A percentile compares a stretch with the other conserved stretches of the same genome.
Evolutionary conservation across 257 asterid genomes (phyloP).

Genomic region (Ocimum tenuiflorum): DNA sequence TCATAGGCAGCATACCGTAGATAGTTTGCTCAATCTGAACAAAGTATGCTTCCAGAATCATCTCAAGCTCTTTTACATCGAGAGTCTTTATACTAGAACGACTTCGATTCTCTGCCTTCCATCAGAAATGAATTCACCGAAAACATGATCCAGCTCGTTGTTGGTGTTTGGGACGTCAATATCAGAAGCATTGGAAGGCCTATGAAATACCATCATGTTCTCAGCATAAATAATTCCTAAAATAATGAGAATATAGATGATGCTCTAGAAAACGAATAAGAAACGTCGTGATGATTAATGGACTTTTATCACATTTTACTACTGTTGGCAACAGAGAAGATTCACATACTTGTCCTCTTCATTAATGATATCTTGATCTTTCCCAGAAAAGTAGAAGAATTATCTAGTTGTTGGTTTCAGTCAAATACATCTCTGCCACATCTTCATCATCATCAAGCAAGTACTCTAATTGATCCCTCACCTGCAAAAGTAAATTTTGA

Average conservation of each 20-base stretch:
- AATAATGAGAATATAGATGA: neutral
- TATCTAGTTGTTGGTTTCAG: constrained; percentile 46
- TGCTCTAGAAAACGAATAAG: no score
- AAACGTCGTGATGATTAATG: no score
- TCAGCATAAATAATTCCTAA: constrained; percentile 26
- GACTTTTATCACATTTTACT: neutral
- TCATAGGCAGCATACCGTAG: constrained; percentile 41
- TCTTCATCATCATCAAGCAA: constrained; percentile 82
- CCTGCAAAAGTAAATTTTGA: constrained; percentile 32
- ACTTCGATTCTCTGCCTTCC: constrained; percentile 39
- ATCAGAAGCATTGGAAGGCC: constrained; percentile 25
- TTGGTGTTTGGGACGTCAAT: constrained; percentile 23
- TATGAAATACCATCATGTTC: constrained; percentile 24
- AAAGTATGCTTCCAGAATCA: constrained; percentile 85
- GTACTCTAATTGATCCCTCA: constrained; percentile 79
- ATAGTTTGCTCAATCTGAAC: constrained; percentile 74
- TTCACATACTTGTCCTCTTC: constrained; percentile 33
- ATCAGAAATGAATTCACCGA: constrained; percentile 23
- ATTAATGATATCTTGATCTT: constrained; percentile 34
- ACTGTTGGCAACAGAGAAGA: neutral
- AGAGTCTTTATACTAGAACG: constrained; percentile 32
- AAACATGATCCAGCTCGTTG: constrained; percentile 20
- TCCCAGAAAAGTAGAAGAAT: constrained; percentile 36
- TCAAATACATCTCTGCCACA: constrained; percentile 89
- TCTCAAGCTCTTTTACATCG: constrained; percentile 83